Conservation (phyloP, 768 basidiomycete genomes). For the Plicaturopsis crispa region DNA sequence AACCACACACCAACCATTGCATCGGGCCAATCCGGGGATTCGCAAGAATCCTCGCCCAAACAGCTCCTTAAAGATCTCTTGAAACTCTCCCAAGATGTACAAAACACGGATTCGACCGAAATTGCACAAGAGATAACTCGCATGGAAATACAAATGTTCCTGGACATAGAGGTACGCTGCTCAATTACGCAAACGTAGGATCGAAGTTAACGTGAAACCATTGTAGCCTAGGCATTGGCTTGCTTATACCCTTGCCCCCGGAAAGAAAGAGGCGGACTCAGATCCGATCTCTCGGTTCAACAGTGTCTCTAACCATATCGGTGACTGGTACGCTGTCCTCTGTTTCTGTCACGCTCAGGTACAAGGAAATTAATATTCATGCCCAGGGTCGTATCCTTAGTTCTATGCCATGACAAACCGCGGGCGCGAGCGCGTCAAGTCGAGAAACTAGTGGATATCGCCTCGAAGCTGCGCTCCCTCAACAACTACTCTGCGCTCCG, state of each 20-base stretch:
- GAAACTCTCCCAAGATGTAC: conserved; percentile 49
- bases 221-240: conserved; percentile 82
- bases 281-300: conserved; percentile 75
- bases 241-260: conserved; percentile 64
- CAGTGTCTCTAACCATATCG: conserved; percentile 73
- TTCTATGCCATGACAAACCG: conserved; percentile 79
- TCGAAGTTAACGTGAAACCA: not conserved
- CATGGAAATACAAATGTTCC: conserved; percentile 59
- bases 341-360: conserved; percentile 1
- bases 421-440: conserved; percentile 73
- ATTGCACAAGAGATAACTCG: conserved; percentile 86
- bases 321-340: conserved; percentile 55
- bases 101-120: conserved; percentile 48
- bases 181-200: not conserved
- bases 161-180: conserved; percentile 62
- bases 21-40: conserved; percentile 23
- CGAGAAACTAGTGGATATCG: conserved; percentile 85
- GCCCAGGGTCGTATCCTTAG: conserved; percentile 81
- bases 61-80: conserved; percentile 58
- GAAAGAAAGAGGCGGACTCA: conserved; percentile 52
- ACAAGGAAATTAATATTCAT: conserved; percentile 2
- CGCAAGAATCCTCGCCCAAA: conserved; percentile 37
- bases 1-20: conserved; percentile 17
- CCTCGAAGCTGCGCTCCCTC: conserved; percentile 65
- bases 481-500: conserved; percentile 94